Evolutionary conservation across 768 basidiomycete genomes (phyloP), one percentile per base, ranked within the genome.

Genomic region (Galerina marginata): DNA sequence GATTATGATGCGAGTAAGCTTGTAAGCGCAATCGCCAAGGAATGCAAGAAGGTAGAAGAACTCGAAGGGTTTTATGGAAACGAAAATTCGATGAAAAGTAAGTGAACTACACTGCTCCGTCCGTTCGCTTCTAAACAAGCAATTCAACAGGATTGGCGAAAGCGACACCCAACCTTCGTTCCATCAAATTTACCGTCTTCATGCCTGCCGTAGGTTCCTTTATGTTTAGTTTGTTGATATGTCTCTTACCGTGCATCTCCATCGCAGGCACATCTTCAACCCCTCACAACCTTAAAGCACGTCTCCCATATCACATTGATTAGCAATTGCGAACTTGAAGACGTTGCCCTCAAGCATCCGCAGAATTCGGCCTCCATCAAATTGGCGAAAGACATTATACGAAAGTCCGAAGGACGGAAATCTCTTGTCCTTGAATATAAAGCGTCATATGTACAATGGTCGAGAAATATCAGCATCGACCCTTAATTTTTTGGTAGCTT

Each of bases 11-110:
- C 66, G 4, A 61, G 68, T 25, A 69, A 69, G 60, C 61, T 76
- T 14, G 60, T 76, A 2, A 62, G 67, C 23, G 72, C 74, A 5
- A 72, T 75, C 20, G 59, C 43, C 9, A 72, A 72, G 54, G 62
- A 62, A 9, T 72, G 72, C 58, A 69, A 67, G 56, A 65, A 72
- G 42, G 71, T 76, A 2, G 67, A 73, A 42, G 69, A 61, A 4
- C 12, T 75, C 23, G 65, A 67, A 16, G 71, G 72, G 4, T 72
- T 75, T 44, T 6, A 10, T 6, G 52, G 51, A 3, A 54, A 66
- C 15, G 63, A 61, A 1, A 69, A 65, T 10, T 54, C 65, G 50
- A 64, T 70, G 62, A 74, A 74, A 67, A 64, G 73, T 75, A 16
- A 4, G 69, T 64, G 5, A 26, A 7, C n/a, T 51, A 29, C 38